Evolutionary conservation across 805 yeast species (phyloP), one percentile per base, ranked within the genome.

Genomic region (Millerozyma miso): DNA sequence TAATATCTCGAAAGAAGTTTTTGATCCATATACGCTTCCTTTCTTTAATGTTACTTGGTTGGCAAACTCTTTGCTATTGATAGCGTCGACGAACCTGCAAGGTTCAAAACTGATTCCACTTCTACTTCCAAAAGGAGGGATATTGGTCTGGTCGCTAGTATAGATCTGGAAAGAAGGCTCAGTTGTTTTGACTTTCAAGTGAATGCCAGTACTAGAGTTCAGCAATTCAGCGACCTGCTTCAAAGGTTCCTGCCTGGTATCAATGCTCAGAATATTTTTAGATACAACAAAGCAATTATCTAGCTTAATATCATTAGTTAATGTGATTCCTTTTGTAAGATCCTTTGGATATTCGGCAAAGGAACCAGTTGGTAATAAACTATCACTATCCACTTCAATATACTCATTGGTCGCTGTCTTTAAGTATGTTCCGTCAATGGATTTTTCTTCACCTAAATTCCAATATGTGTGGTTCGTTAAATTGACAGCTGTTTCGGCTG

Each of bases 101-200:
- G 85, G 80, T 59, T 82, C 88, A 31, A 80, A 65, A 49, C 84
- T 80, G 59, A 82, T 74, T 3, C 86, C 87, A 41, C 73, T 58
- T 49, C 73, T 58, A 67, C 73, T 41, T 50, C 58, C 51, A 48
- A 57, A 58, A 8, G 61, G 69, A 16, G 63, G 60, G 31, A 69
- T 68, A 40, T 67, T 51, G 35, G 74, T 67, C 41, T 66, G 64
- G 51, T 76, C 81, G 17, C 85, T 85, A 23, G 86, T 80, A 60
- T 81, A 82, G 33, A 82, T 65, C 58, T 81, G 86, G 67, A 77
- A 80, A 2, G 80, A 64, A 4, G 88, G 88, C 45, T 82, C 88
- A 3, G 88, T 82, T 5, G 85, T 67, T 14, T 58, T 53, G 6
- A 76, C 73, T 16, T 59, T 58, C 33, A 82, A 53, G 37, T 64